Conservation (phyloP, 768 basidiomycete species). For the Sistotremastrum suecicum region DNA sequence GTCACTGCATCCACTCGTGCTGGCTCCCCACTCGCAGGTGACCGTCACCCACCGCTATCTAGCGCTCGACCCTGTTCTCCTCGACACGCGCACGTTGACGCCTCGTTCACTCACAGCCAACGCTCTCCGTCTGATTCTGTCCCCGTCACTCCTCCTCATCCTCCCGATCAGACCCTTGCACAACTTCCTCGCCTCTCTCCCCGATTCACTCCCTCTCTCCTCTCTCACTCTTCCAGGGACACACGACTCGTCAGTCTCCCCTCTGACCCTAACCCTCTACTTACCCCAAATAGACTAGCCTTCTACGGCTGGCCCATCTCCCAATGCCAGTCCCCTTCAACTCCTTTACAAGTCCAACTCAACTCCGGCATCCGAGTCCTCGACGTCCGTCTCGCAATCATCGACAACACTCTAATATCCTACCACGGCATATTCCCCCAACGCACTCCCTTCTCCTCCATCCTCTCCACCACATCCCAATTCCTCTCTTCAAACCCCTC, state of each 20-base stretch:
- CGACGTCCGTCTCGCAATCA: conserved; percentile 66
- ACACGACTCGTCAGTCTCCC: conserved; percentile 44
- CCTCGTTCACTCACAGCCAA: too few relatives aligned
- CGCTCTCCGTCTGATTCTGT: too few relatives aligned
- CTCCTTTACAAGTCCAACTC: conserved; percentile 55
- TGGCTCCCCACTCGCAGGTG: too few relatives aligned
- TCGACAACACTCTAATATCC: conserved; percentile 47
- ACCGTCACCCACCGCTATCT: too few relatives aligned
- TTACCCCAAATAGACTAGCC: conserved; percentile 42
- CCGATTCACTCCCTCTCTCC: conserved; percentile 54
- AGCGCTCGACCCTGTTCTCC: too few relatives aligned
- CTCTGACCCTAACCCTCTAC: conserved; percentile 4
- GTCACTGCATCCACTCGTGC: too few relatives aligned
- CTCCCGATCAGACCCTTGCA: too few relatives aligned
- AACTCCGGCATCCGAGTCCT: conserved; percentile 65
- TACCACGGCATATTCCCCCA: conserved; percentile 75
- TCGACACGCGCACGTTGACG: too few relatives aligned
- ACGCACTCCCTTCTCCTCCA: conserved; percentile 47
- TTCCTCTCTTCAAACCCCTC: conserved; percentile 51
- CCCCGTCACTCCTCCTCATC: too few relatives aligned
- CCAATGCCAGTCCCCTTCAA: conserved; percentile 63
- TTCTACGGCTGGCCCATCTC: conserved; percentile 78
- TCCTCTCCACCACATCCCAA: conserved; percentile 42
- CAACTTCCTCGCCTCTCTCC: conserved; percentile 41
- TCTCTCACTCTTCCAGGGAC: conserved; percentile 67